Base-by-base conservation (phyloP, 441 rosid genomes). In the Pelargonium fulgidum region DNA sequence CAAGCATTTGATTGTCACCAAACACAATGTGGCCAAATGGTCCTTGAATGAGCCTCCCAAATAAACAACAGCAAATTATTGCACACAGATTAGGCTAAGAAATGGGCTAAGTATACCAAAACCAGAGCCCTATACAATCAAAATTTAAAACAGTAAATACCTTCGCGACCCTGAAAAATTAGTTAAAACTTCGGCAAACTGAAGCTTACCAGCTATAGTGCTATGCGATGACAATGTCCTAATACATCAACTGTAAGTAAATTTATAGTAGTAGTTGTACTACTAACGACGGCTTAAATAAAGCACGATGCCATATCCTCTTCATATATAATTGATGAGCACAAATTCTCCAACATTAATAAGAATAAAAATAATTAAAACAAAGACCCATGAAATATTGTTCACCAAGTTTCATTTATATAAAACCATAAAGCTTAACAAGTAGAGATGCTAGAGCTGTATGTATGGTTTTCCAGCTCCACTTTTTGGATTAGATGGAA, bases 281-380 rank as follows among this genome's bases (percentile, higher is more conserved):
- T 14, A 54, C 39, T 33, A 33, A 33, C 7, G 39, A 33, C 39
- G 0, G 22, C 61, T 54, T 54, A 16, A 54, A 2, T 17, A 16
- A 54, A 54, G 61, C 8, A 19, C 1, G 61, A 54, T 54, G 61
- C 61, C 61, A 52, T 54, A 54, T 54, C 22, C 16, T 4, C 61
- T 54, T 54, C 61, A 16, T 54, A n/a, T 52, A 54, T 16, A 54
- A 54, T 54, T 5, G 19, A 54, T 19, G 19, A 16, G 61, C 9
- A 54, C 61, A 54, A 16, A 54, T 54, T 54, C 61, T 54, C 61
- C 61, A 54, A 54, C 61, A 54, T 54, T 54, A 54, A 14, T 54
- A 54, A 54, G 61, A 54, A 54, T 14, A 54, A 54, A 54, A 54
- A 54, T 54, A 54, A 54, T 3, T 7, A 14, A 54, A 45, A 16